phyloP scores from a whole-genome alignment of 2,329 filamentous ascomycete species.

The Fusarium hainanense region DNA sequence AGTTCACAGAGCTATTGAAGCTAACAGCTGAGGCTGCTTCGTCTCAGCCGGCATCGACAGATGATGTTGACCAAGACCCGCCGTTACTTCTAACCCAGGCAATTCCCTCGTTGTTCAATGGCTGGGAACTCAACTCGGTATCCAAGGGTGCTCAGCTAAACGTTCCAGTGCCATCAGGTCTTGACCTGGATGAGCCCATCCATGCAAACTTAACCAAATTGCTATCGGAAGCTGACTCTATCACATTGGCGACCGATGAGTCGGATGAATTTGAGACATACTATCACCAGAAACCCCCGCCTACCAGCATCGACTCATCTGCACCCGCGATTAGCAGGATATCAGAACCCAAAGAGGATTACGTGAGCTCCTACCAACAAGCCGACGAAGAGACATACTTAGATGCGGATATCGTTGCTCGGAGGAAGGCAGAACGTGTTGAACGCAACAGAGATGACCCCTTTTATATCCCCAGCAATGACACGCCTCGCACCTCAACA shows the following conservation, averaged over 20 bases:
- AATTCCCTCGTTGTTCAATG: conserved; percentile 86
- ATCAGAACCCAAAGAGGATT: conserved; percentile 62
- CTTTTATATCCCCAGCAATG: conserved; percentile 81
- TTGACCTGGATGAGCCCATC: conserved; percentile 85
- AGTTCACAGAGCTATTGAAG: conserved; percentile 90
- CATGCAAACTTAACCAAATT: conserved; percentile 78
- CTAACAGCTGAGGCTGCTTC: conserved; percentile 84
- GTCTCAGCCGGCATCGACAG: conserved; percentile 69
- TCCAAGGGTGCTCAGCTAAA: conserved; percentile 84
- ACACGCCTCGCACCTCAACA: conserved; percentile 73
- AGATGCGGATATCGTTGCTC: conserved; percentile 78
- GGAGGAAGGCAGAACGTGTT: conserved; percentile 78
- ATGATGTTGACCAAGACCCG: conserved; percentile 69
- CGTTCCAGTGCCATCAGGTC: conserved; percentile 79
- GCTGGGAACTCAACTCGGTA: conserved; percentile 92
- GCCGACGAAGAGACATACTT: conserved; percentile 72
- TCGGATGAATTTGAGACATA: conserved; percentile 75
- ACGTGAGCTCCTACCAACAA: conserved; percentile 67
- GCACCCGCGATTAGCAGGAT: conserved; percentile 66
- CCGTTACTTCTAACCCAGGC: conserved; percentile 90
- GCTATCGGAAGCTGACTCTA: conserved; percentile 67
- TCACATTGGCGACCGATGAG: conserved; percentile 62
- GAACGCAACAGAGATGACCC: conserved; percentile 93
- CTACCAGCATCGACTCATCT: conserved; percentile 62
- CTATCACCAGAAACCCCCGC: conserved; percentile 68